Percentiles rank a stretch among this genome's conserved stretches.
Conservation (phyloP, 306 rosid species). For the Dryas drummondii region DNA sequence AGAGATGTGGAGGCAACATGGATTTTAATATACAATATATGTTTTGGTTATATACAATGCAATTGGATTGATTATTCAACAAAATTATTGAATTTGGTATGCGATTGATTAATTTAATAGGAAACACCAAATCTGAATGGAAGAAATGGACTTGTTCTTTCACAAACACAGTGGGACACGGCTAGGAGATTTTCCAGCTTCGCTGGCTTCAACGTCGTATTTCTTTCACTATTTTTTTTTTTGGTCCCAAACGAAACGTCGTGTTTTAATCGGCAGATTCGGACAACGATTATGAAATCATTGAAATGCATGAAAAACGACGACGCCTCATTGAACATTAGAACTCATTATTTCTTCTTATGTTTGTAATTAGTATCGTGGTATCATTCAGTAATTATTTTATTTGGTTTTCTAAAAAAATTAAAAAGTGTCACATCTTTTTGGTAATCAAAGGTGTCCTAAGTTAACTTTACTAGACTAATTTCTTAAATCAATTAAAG, state of each 20-base stretch:
- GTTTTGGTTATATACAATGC: background rate
- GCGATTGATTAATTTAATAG: background rate
- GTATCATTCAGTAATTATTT: no score
- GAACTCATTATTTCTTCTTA: no score
- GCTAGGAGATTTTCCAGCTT: background rate
- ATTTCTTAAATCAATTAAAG: no score
- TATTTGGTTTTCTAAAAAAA: no score
- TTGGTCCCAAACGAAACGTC: no score
- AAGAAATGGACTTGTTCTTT: background rate
- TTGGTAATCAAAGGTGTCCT: no score
- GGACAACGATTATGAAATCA: background rate
- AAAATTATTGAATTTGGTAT: background rate
- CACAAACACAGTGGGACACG: background rate
- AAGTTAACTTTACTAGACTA: no score
- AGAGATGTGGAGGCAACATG: background rate
- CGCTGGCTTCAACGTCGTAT: background rate
- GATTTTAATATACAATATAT: background rate
- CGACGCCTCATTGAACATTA: no score
- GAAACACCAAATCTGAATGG: background rate
- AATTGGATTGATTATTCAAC: background rate
- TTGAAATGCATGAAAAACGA: no score
- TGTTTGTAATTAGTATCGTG: no score
- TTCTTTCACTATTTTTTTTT: background rate
- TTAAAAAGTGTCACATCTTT: no score
- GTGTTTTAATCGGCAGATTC: background rate